Base-by-base conservation (phyloP, 192 early-diverging fungal species). In the Podila clonocystis region DNA sequence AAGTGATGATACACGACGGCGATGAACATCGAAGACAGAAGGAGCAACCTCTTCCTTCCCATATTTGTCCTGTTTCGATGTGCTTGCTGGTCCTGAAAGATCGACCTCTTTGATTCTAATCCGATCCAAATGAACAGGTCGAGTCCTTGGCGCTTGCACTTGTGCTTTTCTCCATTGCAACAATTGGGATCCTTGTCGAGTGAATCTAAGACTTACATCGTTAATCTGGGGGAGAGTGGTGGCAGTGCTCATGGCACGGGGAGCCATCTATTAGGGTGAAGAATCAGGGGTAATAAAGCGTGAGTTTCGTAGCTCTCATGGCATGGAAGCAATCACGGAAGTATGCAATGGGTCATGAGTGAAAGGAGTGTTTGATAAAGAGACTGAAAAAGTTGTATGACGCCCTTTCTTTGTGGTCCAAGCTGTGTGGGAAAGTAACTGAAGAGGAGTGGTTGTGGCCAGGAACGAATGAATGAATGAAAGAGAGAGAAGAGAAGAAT, bases 241-340 rank as follows among this genome's bases (percentile, higher is more conserved):
- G 64, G 66, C 50, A 45, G 77, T 80, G 77, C 77, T 80, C 77
- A 80, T 80, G 57, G 77, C 77, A 80, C 77, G 77, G 29, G 77
- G 70, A 68, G 70, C 77, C 77, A 80, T 69, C 77, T 80, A 69
- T 24, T 55, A n/a, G 12, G 22, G 52, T 26, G n/a, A 55, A 17
- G 24, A 55, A 11, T 34, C 28, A 45, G 41, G 41, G 38, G 13
- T 45, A 12, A 13, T 45, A 15, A 45, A 45, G 41, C 13, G 41
- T 45, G 41, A 45, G 41, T 45, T 13, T 45, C 41, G 13, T 45
- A 15, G 41, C 41, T 3, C 41, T 45, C 41, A 15, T 36, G 15
- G 1, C 15, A 61, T 33, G 29, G 22, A 30, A 61, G 22, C 12
- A 58, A n/a, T 1, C 26, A 30, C 28, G 30, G 59, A 4, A 24